These are phyloP conservation scores for Xylariales sp. DNA, from an alignment of 2,329 filamentous ascomycete genomes.

Conservation along the genomic window DNA sequence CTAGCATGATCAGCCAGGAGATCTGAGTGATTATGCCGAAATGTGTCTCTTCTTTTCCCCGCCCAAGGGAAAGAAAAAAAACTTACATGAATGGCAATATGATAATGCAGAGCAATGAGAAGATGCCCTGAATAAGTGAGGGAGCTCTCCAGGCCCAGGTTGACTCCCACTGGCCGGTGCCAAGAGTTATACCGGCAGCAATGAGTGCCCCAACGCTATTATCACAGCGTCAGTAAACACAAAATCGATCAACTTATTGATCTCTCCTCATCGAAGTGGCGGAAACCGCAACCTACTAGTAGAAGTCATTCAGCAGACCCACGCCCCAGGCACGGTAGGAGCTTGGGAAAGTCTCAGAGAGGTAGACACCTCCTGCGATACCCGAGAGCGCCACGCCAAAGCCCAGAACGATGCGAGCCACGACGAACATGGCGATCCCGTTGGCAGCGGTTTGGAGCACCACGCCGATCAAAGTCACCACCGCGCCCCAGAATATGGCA, in stretches of 20 bases:
- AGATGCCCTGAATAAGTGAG: conserved; percentile 35
- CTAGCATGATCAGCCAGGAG: too few species aligned
- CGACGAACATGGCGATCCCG: conserved; percentile 47
- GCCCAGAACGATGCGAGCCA: conserved; percentile 41
- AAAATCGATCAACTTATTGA: background rate
- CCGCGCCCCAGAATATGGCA: conserved; percentile 34
- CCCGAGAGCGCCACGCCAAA: conserved; percentile 37
- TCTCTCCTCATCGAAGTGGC: too few species aligned
- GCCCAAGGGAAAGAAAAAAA: too few species aligned
- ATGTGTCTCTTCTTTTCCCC: too few species aligned
- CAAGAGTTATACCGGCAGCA: conserved; percentile 38
- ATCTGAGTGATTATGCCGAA: too few species aligned
- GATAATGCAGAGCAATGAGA: conserved; percentile 31
- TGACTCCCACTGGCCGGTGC: conserved; percentile 33
- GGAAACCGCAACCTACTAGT: conserved; percentile 21
- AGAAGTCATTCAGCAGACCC: conserved; percentile 22
- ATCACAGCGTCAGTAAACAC: conserved; percentile 3
- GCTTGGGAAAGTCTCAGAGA: conserved; percentile 44
- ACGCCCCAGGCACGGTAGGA: conserved; percentile 31
- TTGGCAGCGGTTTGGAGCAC: conserved; percentile 43
- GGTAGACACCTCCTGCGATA: conserved; percentile 40
- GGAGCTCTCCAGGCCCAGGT: conserved; percentile 43
- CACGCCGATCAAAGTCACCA: conserved; percentile 38
- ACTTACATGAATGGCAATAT: conserved; percentile 35
- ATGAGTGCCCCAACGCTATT: conserved; percentile 30